Evolutionary conservation across 129 eudicot genomes (phyloP), one percentile per base, ranked within the genome.

Genomic region (Kitagawia praeruptora): DNA sequence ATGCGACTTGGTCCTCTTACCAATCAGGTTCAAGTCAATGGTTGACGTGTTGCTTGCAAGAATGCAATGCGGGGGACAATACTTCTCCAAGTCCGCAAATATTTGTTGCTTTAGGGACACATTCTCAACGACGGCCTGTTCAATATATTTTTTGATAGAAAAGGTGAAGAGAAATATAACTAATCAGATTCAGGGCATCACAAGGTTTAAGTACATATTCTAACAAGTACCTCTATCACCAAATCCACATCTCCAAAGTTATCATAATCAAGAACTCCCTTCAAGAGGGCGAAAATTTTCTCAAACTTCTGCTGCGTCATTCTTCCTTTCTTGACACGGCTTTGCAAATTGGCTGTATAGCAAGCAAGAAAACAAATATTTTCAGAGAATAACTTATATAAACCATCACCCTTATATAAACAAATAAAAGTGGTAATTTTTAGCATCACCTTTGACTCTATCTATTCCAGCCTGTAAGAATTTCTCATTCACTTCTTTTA

Each of bases 281-380:
- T 88, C 79, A 96, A 94, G 77, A 88, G 88, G 79, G 97, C 84
- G 40, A 90, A 79, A 66, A 95, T 89, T 83, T 88, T 96, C 44
- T 88, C 97, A 83, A 90, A 87, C 89, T 86, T 96, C 45, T 88
- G 96, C 75, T 85, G 87, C 66, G 86, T 87, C 96, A 92, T 79
- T 54, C 85, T 90, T 46, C 99, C 99, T 84, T 96, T 96, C 90
- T 89, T 96, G 73, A 96, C 97, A 61, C 95, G 93, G 84, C 98
- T 96, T 84, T 88, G 87, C 85, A 96, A 75, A 85, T 90, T 96
- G 74, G 96, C 99, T 96, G 89, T 70, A 63, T 39, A 47, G 58
- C 6, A 46, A 41, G 38, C 4, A 84, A 25, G 8, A 74, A 72
- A 76, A 49, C 79, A 71, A 37, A 40, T 15, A 2, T 48, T 21